Percentiles rank a stretch among this genome's conserved stretches.
Evolutionary conservation across 2,329 filamentous ascomycete species (phyloP).

Genomic region (Trichoderma guizhouense): DNA sequence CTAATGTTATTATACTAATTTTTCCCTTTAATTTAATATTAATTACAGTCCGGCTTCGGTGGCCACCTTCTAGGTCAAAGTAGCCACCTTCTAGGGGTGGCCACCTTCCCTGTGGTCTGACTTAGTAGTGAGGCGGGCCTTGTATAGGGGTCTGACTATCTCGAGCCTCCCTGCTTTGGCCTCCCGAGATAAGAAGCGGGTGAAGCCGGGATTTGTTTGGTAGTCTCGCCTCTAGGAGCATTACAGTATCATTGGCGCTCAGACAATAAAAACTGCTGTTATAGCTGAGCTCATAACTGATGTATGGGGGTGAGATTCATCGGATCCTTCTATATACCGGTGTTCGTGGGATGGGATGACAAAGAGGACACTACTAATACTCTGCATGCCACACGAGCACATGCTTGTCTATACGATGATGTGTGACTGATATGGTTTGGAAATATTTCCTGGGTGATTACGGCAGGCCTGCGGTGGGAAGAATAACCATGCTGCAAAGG

Average conservation of each 20-base stretch:
- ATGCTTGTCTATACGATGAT: neutral
- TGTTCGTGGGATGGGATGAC: neutral
- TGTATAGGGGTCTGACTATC: slow-evolving; percentile 3
- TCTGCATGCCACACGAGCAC: neutral
- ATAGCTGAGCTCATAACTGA: neutral
- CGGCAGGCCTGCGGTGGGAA: neutral
- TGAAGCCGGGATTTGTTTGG: neutral
- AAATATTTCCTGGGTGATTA: neutral
- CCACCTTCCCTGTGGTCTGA: too few species aligned
- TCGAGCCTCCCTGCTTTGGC: neutral
- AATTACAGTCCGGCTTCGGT: too few species aligned
- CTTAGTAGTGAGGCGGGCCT: neutral
- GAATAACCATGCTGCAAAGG: neutral
- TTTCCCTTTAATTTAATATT: too few species aligned
- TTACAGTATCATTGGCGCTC: neutral
- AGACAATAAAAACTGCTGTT: neutral
- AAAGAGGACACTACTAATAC: neutral
- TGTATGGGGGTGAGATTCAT: neutral
- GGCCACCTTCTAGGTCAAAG: too few species aligned
- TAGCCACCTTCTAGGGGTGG: too few species aligned
- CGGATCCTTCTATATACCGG: neutral
- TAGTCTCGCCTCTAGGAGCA: neutral
- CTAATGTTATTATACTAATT: too few species aligned
- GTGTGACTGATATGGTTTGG: too few species aligned
- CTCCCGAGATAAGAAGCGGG: neutral